Evolutionary conservation across 257 asterid species (phyloP), one percentile per base, ranked within the genome.

Genomic region (Solanum paucissectum): DNA sequence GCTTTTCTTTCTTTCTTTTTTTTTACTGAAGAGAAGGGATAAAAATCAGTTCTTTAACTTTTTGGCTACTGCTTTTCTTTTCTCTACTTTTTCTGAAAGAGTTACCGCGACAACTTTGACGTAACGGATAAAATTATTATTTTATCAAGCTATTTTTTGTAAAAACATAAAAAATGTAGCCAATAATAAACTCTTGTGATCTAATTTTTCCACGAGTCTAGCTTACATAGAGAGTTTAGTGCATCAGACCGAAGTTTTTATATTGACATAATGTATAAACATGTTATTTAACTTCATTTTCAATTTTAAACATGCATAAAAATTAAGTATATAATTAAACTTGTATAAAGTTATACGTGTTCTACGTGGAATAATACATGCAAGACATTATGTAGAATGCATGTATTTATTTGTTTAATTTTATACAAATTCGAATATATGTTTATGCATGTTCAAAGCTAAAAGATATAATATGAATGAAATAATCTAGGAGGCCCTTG

Each of bases 31-130:
- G 34, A 12, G 25, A 62, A 86, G 69, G 60, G 49, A 71, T 75
- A 72, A 86, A 58, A 86, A 86, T 32, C 42, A 72, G 12, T 33
- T 44, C 85, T 81, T 44, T 9, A 82, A 29, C 44, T 49, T 81
- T 29, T 81, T 81, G 69, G 85, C 69, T 29, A 46, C 68, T 81
- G 13, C 29, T 29, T 44, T 27, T 7, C 14, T 60, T 20, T 58
- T 49, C 60, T 49, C 14, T 46, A 46, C 52, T 44, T 52, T 52
- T 16, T 16, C n/a, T 18, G 11, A 55, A 55, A 55, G 64, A 55
- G 64, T 18, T 55, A 2, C 2, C 18, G 1, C 0, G 2, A 18
- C 3, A 55, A 16, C 0, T 49, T 55, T 1, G 10, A 55, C 10
- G 10, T 7, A 55, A 36, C 88, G 10, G 7, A 2, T 62, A 62